phyloP scores from a whole-genome alignment of 345 rosid species.

The Linum usitatissimum region DNA sequence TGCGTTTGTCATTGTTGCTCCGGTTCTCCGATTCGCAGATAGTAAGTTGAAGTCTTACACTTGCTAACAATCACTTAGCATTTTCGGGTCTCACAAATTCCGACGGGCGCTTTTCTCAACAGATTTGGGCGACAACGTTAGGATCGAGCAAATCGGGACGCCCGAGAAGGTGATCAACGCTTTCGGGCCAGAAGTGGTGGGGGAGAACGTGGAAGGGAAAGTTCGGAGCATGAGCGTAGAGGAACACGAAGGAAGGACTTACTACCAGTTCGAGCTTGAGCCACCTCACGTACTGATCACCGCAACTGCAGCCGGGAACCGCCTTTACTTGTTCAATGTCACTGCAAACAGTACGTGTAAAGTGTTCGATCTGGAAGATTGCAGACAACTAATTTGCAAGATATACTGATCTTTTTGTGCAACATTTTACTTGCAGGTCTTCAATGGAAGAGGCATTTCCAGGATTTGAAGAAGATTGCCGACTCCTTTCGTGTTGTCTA shows the following conservation, averaged over 20 bases:
- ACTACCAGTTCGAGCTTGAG: slow-evolving; percentile 83
- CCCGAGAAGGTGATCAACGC: slow-evolving; percentile 87
- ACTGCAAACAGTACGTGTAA: slow-evolving; percentile 49
- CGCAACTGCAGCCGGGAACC: slow-evolving; percentile 94
- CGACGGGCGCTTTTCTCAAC: neutral
- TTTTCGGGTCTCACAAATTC: neutral
- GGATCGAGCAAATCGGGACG: slow-evolving; percentile 69
- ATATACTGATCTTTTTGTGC: neutral
- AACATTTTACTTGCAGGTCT: slow-evolving; percentile 39
- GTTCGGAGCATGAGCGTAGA: slow-evolving; percentile 55
- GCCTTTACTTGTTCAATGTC: slow-evolving; percentile 67
- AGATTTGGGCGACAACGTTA: slow-evolving; percentile 64
- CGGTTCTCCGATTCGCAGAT: slow-evolving; percentile 84
- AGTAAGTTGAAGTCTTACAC: slow-evolving; percentile 28
- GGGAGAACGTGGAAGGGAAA: slow-evolving; percentile 88
- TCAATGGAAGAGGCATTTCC: slow-evolving; percentile 92
- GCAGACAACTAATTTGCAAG: neutral
- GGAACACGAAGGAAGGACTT: slow-evolving; percentile 61
- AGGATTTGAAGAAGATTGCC: slow-evolving; percentile 75
- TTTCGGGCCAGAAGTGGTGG: slow-evolving; percentile 85
- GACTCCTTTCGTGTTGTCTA: slow-evolving; percentile 79
- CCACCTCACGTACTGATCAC: slow-evolving; percentile 85
- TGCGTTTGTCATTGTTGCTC: slow-evolving; percentile 76
- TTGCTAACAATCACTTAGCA: neutral
- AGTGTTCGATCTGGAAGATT: neutral